phyloP scores from a whole-genome alignment of 2,329 filamentous ascomycete species.

The Leptosphaerulina australis region DNA sequence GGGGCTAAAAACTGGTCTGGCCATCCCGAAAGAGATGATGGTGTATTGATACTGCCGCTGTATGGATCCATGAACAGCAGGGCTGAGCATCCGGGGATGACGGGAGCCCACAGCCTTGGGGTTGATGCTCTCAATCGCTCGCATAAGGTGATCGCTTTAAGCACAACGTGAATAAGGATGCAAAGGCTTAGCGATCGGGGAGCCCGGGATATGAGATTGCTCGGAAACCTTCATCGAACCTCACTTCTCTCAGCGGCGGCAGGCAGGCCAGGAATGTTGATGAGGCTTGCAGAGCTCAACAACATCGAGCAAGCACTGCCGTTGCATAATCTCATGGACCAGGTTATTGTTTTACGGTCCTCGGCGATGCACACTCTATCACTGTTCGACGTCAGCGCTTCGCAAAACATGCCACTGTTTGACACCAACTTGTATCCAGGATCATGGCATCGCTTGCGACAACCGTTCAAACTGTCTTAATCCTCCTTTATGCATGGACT shows the following conservation, averaged over 20 bases:
- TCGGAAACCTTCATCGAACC: constrained; percentile 8
- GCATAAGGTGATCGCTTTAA: constrained; percentile 5
- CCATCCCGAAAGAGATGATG: constrained; percentile 18
- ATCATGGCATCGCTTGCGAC: constrained; percentile 12
- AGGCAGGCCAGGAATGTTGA: constrained; percentile 7
- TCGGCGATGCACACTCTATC: constrained; percentile 8
- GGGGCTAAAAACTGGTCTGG: constrained; percentile 22
- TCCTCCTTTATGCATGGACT: constrained; percentile 3
- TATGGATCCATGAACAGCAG: constrained; percentile 24
- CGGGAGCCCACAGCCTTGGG: constrained; percentile 24
- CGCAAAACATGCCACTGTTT: constrained; percentile 20
- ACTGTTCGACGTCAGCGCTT: constrained; percentile 9
- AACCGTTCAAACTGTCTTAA: constrained; percentile 1
- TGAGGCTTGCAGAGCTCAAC: constrained; percentile 16
- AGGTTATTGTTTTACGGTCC: not conserved
- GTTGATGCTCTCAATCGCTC: constrained; percentile 12
- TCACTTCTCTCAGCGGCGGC: constrained; percentile 1
- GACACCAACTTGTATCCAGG: constrained; percentile 8
- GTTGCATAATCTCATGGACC: not conserved
- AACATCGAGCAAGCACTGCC: constrained; percentile 4
- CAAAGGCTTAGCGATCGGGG: constrained; percentile 22
- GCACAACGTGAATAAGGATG: constrained; percentile 6
- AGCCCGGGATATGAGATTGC: constrained; percentile 19
- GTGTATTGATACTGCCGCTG: constrained; percentile 25
- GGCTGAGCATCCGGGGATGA: constrained; percentile 22